Conservation (phyloP, 2,329 filamentous ascomycete species). For the Apiospora pterosperma region DNA sequence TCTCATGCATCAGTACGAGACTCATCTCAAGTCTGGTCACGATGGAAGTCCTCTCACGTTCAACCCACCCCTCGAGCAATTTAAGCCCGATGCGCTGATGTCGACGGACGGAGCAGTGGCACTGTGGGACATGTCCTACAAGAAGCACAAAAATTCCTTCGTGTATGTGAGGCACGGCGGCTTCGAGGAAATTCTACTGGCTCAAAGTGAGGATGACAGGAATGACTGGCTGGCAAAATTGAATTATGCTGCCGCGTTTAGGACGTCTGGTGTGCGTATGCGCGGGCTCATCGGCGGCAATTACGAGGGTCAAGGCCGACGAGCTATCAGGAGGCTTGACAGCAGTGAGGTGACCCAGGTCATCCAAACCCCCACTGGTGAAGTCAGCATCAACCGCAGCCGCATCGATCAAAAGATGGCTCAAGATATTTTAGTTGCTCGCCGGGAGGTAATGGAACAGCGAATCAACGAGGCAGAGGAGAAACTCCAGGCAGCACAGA, state of each 20-base stretch:
- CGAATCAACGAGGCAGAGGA: constrained; percentile 83
- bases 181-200: constrained; percentile 84
- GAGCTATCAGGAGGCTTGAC: constrained; percentile 69
- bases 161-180: constrained; percentile 84
- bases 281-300: constrained; percentile 80
- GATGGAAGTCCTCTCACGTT: constrained; percentile 79
- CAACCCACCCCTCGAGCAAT: constrained; percentile 82
- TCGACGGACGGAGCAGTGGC: constrained; percentile 92
- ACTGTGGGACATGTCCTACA: constrained; percentile 80
- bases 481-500: constrained; percentile 68
- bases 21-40: constrained; percentile 73
- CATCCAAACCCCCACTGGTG: constrained; percentile 68
- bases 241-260: constrained; percentile 93
- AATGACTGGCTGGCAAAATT: constrained; percentile 96
- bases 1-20: constrained; percentile 83
- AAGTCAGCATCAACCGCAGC: constrained; percentile 69
- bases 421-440: constrained; percentile 78
- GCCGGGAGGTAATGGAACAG: constrained; percentile 76
- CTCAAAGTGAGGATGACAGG: constrained; percentile 85
- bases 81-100: constrained; percentile 91
- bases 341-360: constrained; percentile 56
- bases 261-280: constrained; percentile 87
- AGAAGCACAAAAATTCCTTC: constrained; percentile 94
- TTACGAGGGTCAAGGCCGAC: constrained; percentile 76
- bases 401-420: constrained; percentile 79